Base-by-base conservation (phyloP, 805 yeast species). In the Lipomyces sp. region DNA sequence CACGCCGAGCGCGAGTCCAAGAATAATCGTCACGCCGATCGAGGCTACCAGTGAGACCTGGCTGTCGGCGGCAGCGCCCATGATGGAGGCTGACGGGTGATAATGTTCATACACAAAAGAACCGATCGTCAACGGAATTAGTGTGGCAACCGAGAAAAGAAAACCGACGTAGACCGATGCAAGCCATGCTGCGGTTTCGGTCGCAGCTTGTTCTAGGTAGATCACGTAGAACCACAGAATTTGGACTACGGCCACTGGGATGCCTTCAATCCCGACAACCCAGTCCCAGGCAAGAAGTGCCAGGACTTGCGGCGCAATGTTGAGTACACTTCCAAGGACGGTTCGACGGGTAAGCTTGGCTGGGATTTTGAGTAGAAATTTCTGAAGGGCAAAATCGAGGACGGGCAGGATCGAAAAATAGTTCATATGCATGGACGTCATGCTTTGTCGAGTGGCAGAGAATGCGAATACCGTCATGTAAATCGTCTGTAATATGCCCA, bases 381-480 rank as follows among this genome's bases (percentile, higher is more conserved):
- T 18, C 57, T 66, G 70, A 24, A 68, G 62, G 24, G 59, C 67
- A 15, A 60, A 39, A 50, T 68, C 71, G 24, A 66, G 62, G 7
- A 70, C 65, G 2, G 71, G 70, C 13, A 68, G 59, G 13, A 66
- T 67, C n/a, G 71, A 68, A 51, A 68, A 68, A 59, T 62, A 68
- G 61, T 68, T 68, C 71, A 60, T 63, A 58, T 68, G 71, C 42
- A 68, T 29, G 7, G 69, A 63, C 3, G 70, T 24, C 71, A 68
- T 68, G 50, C 39, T 66, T 32, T 68, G 69, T 8, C 64, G 32
- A 13, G 57, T 33, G 56, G 67, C 67, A 13, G 63, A 59, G 56
- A 48, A 53, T 13, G 66, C 63, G 29, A 60, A 63, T 53, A 57
- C 18, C 4, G 45, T 11, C 35, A 63, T 53, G 29, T 33, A 63